Percentiles rank a stretch among this genome's conserved stretches.
Conservation (phyloP, 1,284 basidiomycete genomes). For the Leccinum griseonigrum region DNA sequence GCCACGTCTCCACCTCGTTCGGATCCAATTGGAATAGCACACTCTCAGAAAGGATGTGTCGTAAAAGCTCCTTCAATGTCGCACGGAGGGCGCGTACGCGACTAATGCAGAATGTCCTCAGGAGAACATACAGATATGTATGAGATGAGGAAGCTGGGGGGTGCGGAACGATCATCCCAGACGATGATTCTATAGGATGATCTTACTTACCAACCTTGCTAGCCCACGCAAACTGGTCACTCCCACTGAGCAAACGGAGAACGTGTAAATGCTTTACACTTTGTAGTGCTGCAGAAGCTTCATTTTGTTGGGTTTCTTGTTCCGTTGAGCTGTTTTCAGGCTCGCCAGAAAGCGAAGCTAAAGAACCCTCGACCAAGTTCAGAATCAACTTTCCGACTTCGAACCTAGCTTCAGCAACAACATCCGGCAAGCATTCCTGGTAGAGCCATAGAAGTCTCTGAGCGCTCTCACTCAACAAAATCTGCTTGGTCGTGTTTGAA, state of each 20-base stretch:
- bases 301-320: conserved; percentile 10
- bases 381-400: conserved; percentile 82
- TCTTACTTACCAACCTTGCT: conserved; percentile 61
- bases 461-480: conserved; percentile 74
- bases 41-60: conserved; percentile 62
- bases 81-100: conserved; percentile 50
- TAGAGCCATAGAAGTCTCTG: conserved; percentile 84
- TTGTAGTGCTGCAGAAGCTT: conserved; percentile 42
- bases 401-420: conserved; percentile 78
- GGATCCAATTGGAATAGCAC: conserved; percentile 83
- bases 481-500: conserved; percentile 32
- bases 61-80: conserved; percentile 58
- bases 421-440: conserved; percentile 69
- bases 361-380: conserved; percentile 38
- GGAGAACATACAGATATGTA: conserved; percentile 64
- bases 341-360: conserved; percentile 22
- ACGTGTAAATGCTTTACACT: conserved; percentile 76
- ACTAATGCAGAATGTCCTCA: conserved; percentile 58
- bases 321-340: background rate
- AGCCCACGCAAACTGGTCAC: conserved; percentile 76
- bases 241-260: conserved; percentile 67
- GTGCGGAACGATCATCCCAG: background rate
- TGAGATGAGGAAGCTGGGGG: conserved; percentile 42
- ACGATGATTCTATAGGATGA: conserved; percentile 3
- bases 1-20: conserved; percentile 75